Evolutionary conservation across 1,139 yeast species (phyloP).

Genomic region (Magnusiomyces sp.): DNA sequence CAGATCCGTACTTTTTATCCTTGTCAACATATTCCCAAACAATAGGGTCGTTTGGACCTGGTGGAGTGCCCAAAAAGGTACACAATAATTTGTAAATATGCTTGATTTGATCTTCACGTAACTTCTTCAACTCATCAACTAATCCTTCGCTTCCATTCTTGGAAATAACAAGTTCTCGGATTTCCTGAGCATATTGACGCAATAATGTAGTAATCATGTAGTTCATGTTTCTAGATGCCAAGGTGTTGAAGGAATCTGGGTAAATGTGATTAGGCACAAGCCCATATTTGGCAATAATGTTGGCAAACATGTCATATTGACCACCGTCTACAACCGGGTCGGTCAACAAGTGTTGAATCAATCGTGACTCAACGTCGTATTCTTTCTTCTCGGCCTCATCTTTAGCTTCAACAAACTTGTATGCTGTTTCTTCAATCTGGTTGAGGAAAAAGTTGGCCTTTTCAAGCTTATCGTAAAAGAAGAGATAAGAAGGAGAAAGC

Average conservation of each 20-base stretch:
- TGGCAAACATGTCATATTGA: constrained; percentile 75
- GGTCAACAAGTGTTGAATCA: constrained; percentile 51
- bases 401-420: no score
- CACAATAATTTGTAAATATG: constrained; percentile 57
- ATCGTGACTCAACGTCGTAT: constrained; percentile 58
- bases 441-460: constrained; percentile 71
- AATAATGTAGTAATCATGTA: constrained; percentile 54
- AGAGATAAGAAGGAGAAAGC: constrained; percentile 59
- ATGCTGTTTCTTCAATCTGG: constrained; percentile 54
- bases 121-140: constrained; percentile 22
- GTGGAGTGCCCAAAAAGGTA: constrained; percentile 68
- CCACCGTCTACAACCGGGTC: constrained; percentile 78
- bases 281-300: constrained; percentile 69
- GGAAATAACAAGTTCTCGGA: constrained; percentile 41
- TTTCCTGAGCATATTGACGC: constrained; percentile 63
- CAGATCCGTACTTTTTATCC: constrained; percentile 49
- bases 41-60: constrained; percentile 57
- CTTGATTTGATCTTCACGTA: constrained; percentile 46
- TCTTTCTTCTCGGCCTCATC: constrained; percentile 18
- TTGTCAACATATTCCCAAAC: constrained; percentile 70
- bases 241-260: constrained; percentile 66
- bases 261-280: constrained; percentile 61
- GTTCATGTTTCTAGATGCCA: constrained; percentile 50
- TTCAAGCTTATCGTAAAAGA: constrained; percentile 54
- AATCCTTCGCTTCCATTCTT: constrained; percentile 24